These are phyloP conservation scores for Epichloe scottii DNA, from an alignment of 2,329 filamentous ascomycete genomes.

Conservation along the genomic window DNA sequence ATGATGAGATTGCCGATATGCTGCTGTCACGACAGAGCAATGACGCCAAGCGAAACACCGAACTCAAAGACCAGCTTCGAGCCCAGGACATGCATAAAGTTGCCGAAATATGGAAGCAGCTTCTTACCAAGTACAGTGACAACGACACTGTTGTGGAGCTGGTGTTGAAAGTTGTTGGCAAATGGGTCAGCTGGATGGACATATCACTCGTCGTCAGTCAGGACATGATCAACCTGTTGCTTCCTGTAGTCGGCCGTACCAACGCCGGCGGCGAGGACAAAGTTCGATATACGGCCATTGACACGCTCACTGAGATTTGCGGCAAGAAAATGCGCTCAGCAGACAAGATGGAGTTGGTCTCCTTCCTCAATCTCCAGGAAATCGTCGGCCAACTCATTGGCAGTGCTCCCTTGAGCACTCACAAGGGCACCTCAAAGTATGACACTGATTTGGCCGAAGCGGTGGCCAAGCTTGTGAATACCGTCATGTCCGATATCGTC, in stretches of 20 bases:
- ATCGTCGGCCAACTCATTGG: conserved; percentile 78
- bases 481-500: conserved; percentile 74
- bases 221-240: conserved; percentile 70
- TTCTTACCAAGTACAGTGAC: conserved; percentile 65
- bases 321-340: conserved; percentile 93
- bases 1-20: conserved; percentile 95
- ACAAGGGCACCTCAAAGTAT: conserved; percentile 71
- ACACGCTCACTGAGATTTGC: conserved; percentile 90
- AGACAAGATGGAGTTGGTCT: conserved; percentile 90
- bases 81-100: conserved; percentile 81
- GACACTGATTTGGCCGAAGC: conserved; percentile 92
- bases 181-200: conserved; percentile 98
- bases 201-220: conserved; percentile 88
- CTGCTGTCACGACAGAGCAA: conserved; percentile 65
- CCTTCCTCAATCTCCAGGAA: conserved; percentile 74
- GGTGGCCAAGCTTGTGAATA: conserved; percentile 92
- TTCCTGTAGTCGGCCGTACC: conserved; percentile 74
- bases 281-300: conserved; percentile 81
- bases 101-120: conserved; percentile 80
- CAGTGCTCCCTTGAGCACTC: conserved; percentile 68
- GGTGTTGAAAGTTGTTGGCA: conserved; percentile 81
- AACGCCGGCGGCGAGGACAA: conserved; percentile 56
- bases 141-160: conserved; percentile 69
- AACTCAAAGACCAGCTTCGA: conserved; percentile 83
- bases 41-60: conserved; percentile 75